Evolutionary conservation across 2,329 filamentous ascomycete species (phyloP).

Genomic region (Coniochaeta prunicola): DNA sequence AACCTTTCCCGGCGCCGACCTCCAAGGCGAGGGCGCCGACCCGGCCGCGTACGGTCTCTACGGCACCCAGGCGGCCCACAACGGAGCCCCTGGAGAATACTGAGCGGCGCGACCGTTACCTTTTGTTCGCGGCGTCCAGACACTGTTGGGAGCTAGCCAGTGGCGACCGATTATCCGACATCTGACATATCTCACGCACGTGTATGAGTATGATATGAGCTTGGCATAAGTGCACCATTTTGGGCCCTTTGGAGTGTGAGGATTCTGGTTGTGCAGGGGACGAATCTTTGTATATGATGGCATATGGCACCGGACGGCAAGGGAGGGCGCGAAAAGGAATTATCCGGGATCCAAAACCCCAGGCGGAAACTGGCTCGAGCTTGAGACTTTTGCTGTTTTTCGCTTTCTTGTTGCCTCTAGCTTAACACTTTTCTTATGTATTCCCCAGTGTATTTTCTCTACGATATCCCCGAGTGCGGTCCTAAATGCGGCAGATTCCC

Average conservation of each 20-base stretch:
- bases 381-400: not conserved
- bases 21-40: slow-evolving; percentile 31
- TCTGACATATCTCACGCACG: not conserved
- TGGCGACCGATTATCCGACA: not conserved
- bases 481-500: not conserved
- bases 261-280: not conserved
- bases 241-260: not conserved
- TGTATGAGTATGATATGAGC: not conserved
- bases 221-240: not conserved
- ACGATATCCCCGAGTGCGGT: too few species aligned
- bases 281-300: not conserved
- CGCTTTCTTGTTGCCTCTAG: not conserved
- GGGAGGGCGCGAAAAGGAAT: not conserved
- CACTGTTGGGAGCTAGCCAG: not conserved
- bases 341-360: not conserved
- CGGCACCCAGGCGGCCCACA: slow-evolving; percentile 46
- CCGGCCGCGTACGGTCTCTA: slow-evolving; percentile 41
- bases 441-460: not conserved
- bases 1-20: slow-evolving; percentile 37
- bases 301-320: not conserved
- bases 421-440: not conserved
- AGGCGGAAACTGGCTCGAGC: not conserved
- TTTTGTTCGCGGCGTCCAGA: not conserved
- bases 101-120: slow-evolving; percentile 22
- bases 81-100: slow-evolving; percentile 46